A percentile compares a stretch with the other conserved stretches of the same genome.
Conservation (phyloP, 257 asterid species). For the Dorcoceras hygrometricum region DNA sequence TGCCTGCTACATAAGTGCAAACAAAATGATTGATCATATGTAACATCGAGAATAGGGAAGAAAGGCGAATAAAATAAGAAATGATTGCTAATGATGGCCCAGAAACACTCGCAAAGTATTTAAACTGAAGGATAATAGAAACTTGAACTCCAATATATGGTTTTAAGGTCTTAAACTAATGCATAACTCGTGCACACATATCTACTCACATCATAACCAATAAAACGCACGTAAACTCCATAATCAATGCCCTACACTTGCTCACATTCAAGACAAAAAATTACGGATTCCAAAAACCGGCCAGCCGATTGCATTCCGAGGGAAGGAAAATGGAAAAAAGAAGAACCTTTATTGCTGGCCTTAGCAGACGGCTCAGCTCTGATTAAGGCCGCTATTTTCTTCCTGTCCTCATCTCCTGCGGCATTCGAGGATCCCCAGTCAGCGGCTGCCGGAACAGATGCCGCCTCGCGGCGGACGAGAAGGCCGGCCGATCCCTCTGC, state of each 20-base stretch:
- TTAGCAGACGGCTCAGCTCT: constrained; percentile 44
- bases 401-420: constrained; percentile 32
- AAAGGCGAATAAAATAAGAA: background rate
- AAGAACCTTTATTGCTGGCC: constrained; percentile 42
- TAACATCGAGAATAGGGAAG: background rate
- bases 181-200: background rate
- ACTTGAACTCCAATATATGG: background rate
- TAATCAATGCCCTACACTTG: background rate
- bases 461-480: constrained; percentile 39
- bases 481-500: constrained; percentile 7
- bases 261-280: background rate
- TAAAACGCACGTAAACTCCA: too few species aligned
- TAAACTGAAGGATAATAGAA: background rate
- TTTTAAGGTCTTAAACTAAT: background rate
- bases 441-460: too few species aligned
- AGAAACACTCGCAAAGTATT: background rate
- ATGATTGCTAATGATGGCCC: background rate
- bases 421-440: constrained; percentile 24
- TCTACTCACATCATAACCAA: too few species aligned
- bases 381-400: constrained; percentile 33
- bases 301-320: background rate
- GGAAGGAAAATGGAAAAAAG: background rate
- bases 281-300: background rate
- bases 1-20: background rate
- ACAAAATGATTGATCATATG: background rate